These are phyloP conservation scores for Bothriochloa decipiens DNA, from an alignment of 176 grass and related monocot genomes.

Conservation along the genomic window DNA sequence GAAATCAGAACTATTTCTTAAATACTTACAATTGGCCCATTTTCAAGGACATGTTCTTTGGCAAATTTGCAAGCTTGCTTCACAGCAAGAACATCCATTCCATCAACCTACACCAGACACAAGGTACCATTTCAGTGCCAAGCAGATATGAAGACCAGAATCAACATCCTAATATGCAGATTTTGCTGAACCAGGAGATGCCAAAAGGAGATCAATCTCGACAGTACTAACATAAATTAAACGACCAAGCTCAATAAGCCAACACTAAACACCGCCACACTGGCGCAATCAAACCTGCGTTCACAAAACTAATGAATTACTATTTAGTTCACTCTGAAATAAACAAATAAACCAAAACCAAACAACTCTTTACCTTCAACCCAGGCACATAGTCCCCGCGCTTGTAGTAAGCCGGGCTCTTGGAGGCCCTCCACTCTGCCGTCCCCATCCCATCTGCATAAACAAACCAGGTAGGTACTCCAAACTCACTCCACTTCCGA, in stretches of 20 bases:
- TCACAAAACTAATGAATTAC: too few relatives aligned
- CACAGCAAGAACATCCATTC: constrained; percentile 89
- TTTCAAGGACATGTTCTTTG: constrained; percentile 75
- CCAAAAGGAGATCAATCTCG: background rate
- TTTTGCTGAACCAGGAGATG: background rate
- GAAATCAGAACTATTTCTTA: background rate
- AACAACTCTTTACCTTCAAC: constrained; percentile 53
- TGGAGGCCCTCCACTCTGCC: constrained; percentile 84
- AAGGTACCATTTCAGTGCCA: constrained; percentile 11
- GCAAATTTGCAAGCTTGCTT: constrained; percentile 92
- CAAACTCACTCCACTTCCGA: background rate
- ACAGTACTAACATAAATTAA: background rate
- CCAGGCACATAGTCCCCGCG: constrained; percentile 97
- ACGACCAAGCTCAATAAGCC: background rate
- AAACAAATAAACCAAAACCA: background rate
- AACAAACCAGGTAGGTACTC: background rate
- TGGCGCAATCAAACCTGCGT: too few relatives aligned
- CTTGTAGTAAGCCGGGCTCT: constrained; percentile 85
- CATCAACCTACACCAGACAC: constrained; percentile 66
- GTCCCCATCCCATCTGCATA: constrained; percentile 95
- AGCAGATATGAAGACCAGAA: background rate
- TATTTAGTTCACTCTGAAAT: too few relatives aligned
- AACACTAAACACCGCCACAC: too few relatives aligned
- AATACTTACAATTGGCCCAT: constrained; percentile 82
- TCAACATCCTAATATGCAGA: background rate